These are phyloP conservation scores for Colletotrichum neosansevieriae DNA, from an alignment of 2,329 filamentous ascomycete genomes.

Conservation along the genomic window DNA sequence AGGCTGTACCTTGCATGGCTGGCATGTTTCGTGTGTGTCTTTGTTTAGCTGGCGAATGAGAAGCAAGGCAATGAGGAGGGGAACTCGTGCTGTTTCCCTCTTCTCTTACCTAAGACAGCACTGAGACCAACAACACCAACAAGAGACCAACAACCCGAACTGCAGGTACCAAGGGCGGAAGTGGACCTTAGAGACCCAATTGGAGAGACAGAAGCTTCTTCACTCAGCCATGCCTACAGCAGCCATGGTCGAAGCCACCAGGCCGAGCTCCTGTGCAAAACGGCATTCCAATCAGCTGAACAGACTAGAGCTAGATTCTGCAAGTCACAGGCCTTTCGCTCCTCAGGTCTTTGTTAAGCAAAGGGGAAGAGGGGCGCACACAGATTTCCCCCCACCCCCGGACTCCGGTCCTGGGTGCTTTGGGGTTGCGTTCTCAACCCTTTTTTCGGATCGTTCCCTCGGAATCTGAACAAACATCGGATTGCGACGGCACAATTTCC, in stretches of 20 bases:
- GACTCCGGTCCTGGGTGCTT: conserved; percentile 29
- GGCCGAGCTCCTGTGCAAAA: conserved; percentile 32
- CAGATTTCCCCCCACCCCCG: conserved; percentile 35
- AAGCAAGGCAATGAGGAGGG: too few species aligned
- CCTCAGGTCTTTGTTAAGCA: not conserved
- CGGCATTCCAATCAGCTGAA: conserved; percentile 18
- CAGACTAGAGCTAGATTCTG: not conserved
- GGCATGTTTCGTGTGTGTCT: conserved; percentile 2
- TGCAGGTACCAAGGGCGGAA: not conserved
- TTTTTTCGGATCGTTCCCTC: conserved; percentile 29
- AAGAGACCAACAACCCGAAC: too few species aligned
- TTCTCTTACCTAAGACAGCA: too few species aligned
- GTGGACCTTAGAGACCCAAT: not conserved
- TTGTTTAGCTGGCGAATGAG: not conserved
- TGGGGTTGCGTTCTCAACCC: conserved; percentile 20
- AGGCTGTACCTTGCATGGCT: conserved; percentile 29
- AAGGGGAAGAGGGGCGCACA: not conserved
- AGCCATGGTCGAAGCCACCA: conserved; percentile 5
- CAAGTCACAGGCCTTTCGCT: too few species aligned
- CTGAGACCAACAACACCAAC: too few species aligned
- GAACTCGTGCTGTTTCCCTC: too few species aligned
- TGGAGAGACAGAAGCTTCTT: not conserved
- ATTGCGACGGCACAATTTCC: conserved; percentile 40
- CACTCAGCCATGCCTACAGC: too few species aligned
- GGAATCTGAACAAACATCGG: conserved; percentile 34